Evolutionary conservation across 2,329 filamentous ascomycete genomes (phyloP).

Genomic region (Ilyonectria destructans): DNA sequence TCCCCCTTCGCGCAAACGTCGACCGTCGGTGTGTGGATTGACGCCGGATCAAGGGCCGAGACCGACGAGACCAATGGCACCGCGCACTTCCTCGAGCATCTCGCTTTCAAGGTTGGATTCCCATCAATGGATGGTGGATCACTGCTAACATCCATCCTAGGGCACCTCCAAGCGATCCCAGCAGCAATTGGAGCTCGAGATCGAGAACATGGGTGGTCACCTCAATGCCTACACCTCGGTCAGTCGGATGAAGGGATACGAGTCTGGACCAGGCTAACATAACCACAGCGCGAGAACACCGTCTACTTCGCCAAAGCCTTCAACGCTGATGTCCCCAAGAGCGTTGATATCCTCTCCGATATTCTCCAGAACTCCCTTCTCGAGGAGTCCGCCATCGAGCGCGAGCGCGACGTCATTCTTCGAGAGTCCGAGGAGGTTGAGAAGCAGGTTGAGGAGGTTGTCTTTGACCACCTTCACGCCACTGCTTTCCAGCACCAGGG

Average conservation of each 20-base stretch:
- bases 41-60: constrained; percentile 97
- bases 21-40: constrained; percentile 99
- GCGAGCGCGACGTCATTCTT: constrained; percentile 98
- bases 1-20: constrained; percentile 98
- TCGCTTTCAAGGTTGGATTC: constrained; percentile 93
- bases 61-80: constrained; percentile 99
- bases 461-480: constrained; percentile 98
- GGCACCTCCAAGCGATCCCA: constrained; percentile 95
- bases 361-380: constrained; percentile 99
- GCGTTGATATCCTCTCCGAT: constrained; percentile 98
- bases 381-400: constrained; percentile 92
- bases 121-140: constrained; percentile 41
- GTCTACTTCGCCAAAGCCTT: constrained; percentile 99
- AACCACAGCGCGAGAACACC: constrained; percentile 91
- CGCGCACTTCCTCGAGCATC: constrained; percentile 99
- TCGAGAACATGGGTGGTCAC: constrained; percentile 99
- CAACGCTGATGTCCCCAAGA: constrained; percentile 96
- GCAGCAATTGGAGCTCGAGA: constrained; percentile 98
- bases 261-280: constrained; percentile 46
- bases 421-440: constrained; percentile 99
- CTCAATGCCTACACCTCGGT: constrained; percentile 99
- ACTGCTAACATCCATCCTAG: constrained; percentile 61
- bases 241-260: constrained; percentile 61
- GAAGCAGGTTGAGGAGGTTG: constrained; percentile 99
- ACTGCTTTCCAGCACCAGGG: constrained; percentile 98